These are phyloP conservation scores for Colletotrichum coccodes DNA, from an alignment of 2,329 filamentous ascomycete genomes.

Conservation along the genomic window DNA sequence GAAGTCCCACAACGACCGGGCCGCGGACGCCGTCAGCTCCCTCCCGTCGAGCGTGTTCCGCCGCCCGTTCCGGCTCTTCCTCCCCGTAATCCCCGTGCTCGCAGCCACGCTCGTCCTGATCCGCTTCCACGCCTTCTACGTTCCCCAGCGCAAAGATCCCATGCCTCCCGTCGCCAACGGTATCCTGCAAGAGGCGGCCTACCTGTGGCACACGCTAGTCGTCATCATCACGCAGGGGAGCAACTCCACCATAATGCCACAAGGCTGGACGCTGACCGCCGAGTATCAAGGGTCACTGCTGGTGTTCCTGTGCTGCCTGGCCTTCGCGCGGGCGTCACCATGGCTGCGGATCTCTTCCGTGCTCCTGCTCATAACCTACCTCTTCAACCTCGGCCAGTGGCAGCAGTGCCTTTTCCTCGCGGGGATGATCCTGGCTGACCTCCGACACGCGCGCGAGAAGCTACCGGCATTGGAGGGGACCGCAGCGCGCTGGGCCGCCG, in stretches of 20 bases:
- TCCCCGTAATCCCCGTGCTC: conserved; percentile 21
- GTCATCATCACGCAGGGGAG: conserved; percentile 60
- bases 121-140: not conserved
- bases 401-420: conserved; percentile 12
- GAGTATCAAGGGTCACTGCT: conserved; percentile 68
- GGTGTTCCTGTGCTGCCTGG: conserved; percentile 64
- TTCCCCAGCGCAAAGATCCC: not conserved
- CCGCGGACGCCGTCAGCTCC: conserved; percentile 14
- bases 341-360: conserved; percentile 54
- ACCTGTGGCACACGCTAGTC: conserved; percentile 62
- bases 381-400: conserved; percentile 36
- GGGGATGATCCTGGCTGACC: conserved; percentile 16
- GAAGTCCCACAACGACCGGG: conserved; percentile 31
- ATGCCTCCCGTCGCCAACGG: conserved; percentile 35
- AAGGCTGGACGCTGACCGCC: conserved; percentile 72
- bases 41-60: conserved; percentile 32
- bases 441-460: conserved; percentile 5
- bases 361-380: conserved; percentile 51
- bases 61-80: conserved; percentile 32
- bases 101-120: conserved; percentile 4
- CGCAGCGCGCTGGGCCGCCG: not conserved
- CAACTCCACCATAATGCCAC: conserved; percentile 61
- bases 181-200: conserved; percentile 51
- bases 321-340: conserved; percentile 57
- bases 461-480: not conserved